Base-by-base conservation (phyloP, 768 basidiomycete species). In the Leucosporidium creatinivorum region DNA sequence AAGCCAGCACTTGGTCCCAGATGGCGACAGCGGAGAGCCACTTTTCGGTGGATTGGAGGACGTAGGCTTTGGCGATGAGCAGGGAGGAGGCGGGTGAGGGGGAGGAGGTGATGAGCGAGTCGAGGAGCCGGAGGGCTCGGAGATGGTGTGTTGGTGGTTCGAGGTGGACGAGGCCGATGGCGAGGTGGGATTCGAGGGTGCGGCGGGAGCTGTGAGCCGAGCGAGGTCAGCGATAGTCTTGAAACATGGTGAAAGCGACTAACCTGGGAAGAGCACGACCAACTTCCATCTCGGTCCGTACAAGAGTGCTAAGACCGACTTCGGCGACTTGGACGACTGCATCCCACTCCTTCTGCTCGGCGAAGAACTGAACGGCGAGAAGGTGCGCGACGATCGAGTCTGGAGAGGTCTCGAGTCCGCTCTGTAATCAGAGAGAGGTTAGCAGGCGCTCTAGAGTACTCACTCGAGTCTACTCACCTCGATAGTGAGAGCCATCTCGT, bases 91-190 rank as follows among this genome's bases (percentile, higher is more conserved):
- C 61, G 0, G 61, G 52, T 0, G 64, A 62, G 1, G 64, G 55
- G 6, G 58, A 15, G 4, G 55, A 54, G 15, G 65, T 55, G 62
- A 98, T 83, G 21, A 94, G 82, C 6, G 86, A 84, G 39, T 89
- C 84, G 26, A 97, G 81, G 15, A 96, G 82, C 23, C 82, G 80
- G 30, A 87, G 79, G 1, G 96, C 94, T 61, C 87, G 85, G 17
- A 80, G 73, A 76, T 98, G 94, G 73, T 97, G 88, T 73, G 93
- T 93, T 0, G 94, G 94, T 33, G 93, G 86, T 77, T 85, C 90
- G 58, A 89, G 81, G 74, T 96, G 88, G 5, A 91, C 88, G 21
- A 96, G 82, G 7, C 89, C 85, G 0, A 85, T 87, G 3, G 86
- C 87, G 18, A 94, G 82, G 7, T 82, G 81, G 17, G 86, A 82